These are phyloP conservation scores for Diplodia mutila DNA, from an alignment of 2,329 filamentous ascomycete genomes.

Conservation along the genomic window DNA sequence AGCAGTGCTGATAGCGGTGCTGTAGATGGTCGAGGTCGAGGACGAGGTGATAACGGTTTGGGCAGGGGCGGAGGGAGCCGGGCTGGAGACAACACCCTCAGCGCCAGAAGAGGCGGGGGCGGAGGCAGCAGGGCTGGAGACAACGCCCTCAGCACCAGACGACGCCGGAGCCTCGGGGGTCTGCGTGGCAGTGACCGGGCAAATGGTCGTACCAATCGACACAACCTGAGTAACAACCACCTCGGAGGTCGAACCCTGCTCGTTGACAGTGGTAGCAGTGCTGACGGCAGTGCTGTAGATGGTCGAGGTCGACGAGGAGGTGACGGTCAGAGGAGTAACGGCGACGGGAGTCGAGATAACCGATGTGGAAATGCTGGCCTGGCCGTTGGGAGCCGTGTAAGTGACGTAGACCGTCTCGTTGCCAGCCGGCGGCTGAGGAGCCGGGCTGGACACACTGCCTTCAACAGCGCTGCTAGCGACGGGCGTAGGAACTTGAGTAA, in stretches of 20 bases:
- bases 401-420: slow-evolving; percentile 15
- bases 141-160: not conserved
- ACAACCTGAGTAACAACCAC: slow-evolving; percentile 14
- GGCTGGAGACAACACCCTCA: too few relatives aligned
- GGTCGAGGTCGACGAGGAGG: slow-evolving; percentile 47
- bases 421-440: not conserved
- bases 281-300: slow-evolving; percentile 12
- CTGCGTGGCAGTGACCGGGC: slow-evolving; percentile 21
- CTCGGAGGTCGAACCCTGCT: slow-evolving; percentile 15
- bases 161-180: not conserved
- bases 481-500: slow-evolving; percentile 1
- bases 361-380: slow-evolving; percentile 11
- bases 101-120: too few relatives aligned
- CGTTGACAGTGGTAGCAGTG: not conserved
- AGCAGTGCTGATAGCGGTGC: slow-evolving; percentile 7
- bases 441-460: not conserved
- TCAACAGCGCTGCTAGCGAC: not conserved
- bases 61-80: too few relatives aligned
- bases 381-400: slow-evolving; percentile 2
- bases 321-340: not conserved
- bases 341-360: not conserved
- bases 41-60: slow-evolving; percentile 38
- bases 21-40: slow-evolving; percentile 43
- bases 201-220: slow-evolving; percentile 47
- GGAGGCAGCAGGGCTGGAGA: too few relatives aligned